Percentiles rank a stretch among this genome's conserved stretches.
Evolutionary conservation across 352 stramenopile species (phyloP).

Genomic region (Pythium rishiriense): DNA sequence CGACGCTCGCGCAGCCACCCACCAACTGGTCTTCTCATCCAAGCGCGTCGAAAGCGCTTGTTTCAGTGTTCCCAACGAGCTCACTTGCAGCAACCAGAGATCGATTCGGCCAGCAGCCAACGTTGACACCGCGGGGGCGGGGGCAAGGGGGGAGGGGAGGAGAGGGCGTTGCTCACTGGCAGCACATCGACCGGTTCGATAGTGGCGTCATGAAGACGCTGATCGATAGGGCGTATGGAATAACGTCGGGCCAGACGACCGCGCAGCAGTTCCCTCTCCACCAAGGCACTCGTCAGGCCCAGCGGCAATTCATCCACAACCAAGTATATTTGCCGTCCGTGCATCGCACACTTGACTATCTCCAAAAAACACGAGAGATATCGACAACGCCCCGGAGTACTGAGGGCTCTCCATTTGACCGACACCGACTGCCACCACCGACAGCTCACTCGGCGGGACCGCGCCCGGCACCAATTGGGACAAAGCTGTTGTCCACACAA

Average conservation of each 20-base stretch:
- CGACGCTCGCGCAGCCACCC: neutral
- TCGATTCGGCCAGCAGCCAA: neutral
- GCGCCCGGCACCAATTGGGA: constrained; percentile 1
- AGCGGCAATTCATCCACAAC: constrained; percentile 26
- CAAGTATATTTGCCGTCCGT: constrained; percentile 40
- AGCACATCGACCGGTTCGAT: constrained; percentile 15
- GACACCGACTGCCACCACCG: no score
- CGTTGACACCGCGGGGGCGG: neutral
- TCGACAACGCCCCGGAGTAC: neutral
- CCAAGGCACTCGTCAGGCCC: constrained; percentile 16
- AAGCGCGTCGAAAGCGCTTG: neutral
- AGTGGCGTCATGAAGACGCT: constrained; percentile 20
- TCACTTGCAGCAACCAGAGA: neutral
- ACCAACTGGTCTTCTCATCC: neutral
- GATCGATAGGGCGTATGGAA: constrained; percentile 26
- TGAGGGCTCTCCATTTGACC: no score
- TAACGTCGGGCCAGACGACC: neutral
- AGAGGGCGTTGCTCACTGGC: neutral
- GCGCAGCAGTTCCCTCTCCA: constrained; percentile 5
- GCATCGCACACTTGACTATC: constrained; percentile 23
- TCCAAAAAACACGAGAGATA: constrained; percentile 6
- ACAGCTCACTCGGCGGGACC: neutral
- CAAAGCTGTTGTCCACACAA: constrained; percentile 28
- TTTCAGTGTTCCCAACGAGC: constrained; percentile 10
- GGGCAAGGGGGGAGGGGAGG: neutral